Percentiles rank a stretch among this genome's conserved stretches.
Evolutionary conservation across 306 rosid genomes (phyloP).

Genomic region (Mimosa pudica): DNA sequence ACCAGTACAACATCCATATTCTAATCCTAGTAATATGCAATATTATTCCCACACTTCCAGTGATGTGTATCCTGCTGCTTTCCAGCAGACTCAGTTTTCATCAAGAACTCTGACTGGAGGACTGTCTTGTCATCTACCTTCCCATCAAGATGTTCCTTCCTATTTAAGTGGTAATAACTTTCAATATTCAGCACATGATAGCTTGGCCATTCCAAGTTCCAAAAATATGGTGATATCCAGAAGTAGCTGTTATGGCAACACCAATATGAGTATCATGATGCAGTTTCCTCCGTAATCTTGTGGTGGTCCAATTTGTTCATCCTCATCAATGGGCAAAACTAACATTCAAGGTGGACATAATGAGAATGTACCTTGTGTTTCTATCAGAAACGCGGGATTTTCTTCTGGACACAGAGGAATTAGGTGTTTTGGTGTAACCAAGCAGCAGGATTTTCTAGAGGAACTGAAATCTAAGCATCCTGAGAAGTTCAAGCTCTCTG

Average conservation of each 20-base stretch:
- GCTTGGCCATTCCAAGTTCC: constrained; percentile 39
- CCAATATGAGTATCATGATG: constrained; percentile 39
- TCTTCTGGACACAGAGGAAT: constrained; percentile 50
- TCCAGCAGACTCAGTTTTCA: constrained; percentile 42
- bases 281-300: constrained; percentile 53
- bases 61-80: constrained; percentile 45
- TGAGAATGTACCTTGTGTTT: constrained; percentile 49
- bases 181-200: constrained; percentile 41
- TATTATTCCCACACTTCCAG: constrained; percentile 44
- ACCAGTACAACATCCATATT: constrained; percentile 50
- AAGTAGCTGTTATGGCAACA: constrained; percentile 42
- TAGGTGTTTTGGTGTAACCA: constrained; percentile 46
- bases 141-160: constrained; percentile 38
- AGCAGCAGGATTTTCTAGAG: constrained; percentile 45
- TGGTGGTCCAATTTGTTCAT: constrained; percentile 52
- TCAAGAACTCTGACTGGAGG: constrained; percentile 38
- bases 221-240: constrained; percentile 38
- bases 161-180: constrained; percentile 41
- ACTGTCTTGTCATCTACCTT: constrained; percentile 34
- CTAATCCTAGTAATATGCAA: constrained; percentile 50
- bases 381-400: constrained; percentile 41
- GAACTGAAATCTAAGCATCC: constrained; percentile 57
- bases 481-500: constrained; percentile 51
- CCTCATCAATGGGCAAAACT: constrained; percentile 50
- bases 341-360: constrained; percentile 37